Evolutionary conservation across 2,329 filamentous ascomycete genomes (phyloP), one percentile per base, ranked within the genome.

Genomic region (Talaromyces islandicus): DNA sequence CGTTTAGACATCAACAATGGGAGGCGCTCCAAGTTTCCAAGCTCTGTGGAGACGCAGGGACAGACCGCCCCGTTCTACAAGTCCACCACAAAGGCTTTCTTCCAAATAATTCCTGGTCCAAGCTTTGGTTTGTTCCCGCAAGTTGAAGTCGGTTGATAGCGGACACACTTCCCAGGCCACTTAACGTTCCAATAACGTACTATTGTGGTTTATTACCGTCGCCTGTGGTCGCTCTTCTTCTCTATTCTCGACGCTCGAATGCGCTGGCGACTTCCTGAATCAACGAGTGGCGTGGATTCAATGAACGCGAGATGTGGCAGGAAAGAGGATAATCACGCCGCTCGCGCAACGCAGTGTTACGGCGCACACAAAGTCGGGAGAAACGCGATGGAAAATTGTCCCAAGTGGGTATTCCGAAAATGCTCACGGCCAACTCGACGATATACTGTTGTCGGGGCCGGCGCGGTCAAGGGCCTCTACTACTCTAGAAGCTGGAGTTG

Each of bases 1-100:
- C 59, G 59, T 61, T 61, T 61, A 24, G 59, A 61, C 59, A 61
- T 61, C 59, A 54, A 61, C 59, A 56, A 32, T 46, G 43, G 30
- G 59, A 10, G 24, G 48, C 29, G 43, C 55, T 57, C 43, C 55
- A 38, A 35, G 43, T 25, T 21, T 32, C 43, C 30, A 35, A 35
- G 24, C 30, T 21, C 43, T 30, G 27, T 29, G 30, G 41, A 32
- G 32, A 57, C 43, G 24, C 5, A 50, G 55, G 29, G 41, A 57
- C 55, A 30, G 21, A n/a, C 27, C 29, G 24, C 55, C 55, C 46
- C 14, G 17, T 52, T 52, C 12, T 17, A n/a, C 7, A 52, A 14
- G 19, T 21, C 43, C 43, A 7, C 43, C 43, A 24, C 19, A 46
- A 46, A 19, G 43, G 11, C 21, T 24, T 46, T 24, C 2, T 46